Base-by-base conservation (phyloP, 768 basidiomycete species). In the Amanita polypyramis region DNA sequence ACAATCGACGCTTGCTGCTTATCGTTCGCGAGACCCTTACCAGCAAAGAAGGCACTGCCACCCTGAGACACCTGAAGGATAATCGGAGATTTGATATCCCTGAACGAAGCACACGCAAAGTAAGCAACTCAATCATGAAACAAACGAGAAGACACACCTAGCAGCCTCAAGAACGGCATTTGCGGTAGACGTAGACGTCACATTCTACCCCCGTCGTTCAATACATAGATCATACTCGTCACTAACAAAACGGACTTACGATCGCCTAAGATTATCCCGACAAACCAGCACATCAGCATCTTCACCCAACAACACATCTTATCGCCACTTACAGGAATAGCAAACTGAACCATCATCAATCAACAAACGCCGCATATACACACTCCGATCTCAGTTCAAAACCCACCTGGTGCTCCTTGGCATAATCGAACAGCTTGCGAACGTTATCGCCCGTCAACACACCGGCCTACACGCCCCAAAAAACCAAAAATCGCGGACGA, bases 41-140 rank as follows among this genome's bases (percentile, higher is more conserved):
- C 96, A 38, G 91, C 91, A 61, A 88, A 97, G 76, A 85, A 97
- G 45, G 94, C 95, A 52, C 80, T 77, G 59, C 96, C 96, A 49
- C 96, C 96, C 65, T 99, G 94, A 47, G 96, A 99, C 54, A 94
- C 83, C 64, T 98, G 96, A 59, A 97, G 72, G 68, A 99, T 98
- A 70, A 99, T 93, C 51, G 95, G 95, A 25, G 95, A 76, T 66
- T 98, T 97, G 76, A 88, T 79, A 65, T 97, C 96, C 55, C 90
- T 90, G 58, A 38, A 48, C 55, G 14, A 39, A 30, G 29, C 32
- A 38, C 41, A n/a, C n/a, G n/a, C n/a, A n/a, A n/a, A n/a, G n/a
- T n/a, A n/a, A n/a, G n/a, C n/a, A n/a, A n/a, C n/a, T n/a, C n/a
- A n/a, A n/a, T n/a, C n/a, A n/a, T n/a, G n/a, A n/a, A n/a, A n/a